phyloP scores from a whole-genome alignment of 2,329 filamentous ascomycete species.

The Colletotrichum sp. region DNA sequence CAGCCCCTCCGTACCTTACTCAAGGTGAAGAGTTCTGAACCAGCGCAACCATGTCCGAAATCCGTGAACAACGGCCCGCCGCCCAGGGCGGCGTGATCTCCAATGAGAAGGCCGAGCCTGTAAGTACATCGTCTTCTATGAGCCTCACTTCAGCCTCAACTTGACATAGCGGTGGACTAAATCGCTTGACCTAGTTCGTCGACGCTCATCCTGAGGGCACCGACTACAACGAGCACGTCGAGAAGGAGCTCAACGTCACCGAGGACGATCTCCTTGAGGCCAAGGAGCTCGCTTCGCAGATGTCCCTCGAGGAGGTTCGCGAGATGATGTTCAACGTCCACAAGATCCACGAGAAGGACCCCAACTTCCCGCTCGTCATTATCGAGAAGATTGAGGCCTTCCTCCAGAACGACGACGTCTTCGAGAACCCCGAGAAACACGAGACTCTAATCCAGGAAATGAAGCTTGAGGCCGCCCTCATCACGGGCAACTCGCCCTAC shows the following conservation, averaged over 20 bases:
- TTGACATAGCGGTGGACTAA: neutral
- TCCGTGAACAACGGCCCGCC: constrained; percentile 1
- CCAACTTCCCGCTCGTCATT: constrained; percentile 47
- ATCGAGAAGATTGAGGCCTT: constrained; percentile 44
- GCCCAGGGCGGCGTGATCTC: constrained; percentile 14
- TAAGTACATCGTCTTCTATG: neutral
- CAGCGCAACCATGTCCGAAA: constrained; percentile 17
- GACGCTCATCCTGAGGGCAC: neutral
- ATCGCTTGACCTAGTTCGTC: neutral
- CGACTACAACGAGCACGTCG: constrained; percentile 7
- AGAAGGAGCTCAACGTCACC: constrained; percentile 43
- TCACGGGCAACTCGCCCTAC: constrained; percentile 36
- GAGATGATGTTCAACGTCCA: constrained; percentile 42
- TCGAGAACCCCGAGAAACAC: constrained; percentile 41
- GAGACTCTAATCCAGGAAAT: constrained; percentile 34
- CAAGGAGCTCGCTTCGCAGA: constrained; percentile 46
- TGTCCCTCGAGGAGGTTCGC: constrained; percentile 46
- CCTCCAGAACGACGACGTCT: constrained; percentile 33
- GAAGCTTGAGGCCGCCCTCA: constrained; percentile 37
- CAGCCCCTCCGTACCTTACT: neutral
- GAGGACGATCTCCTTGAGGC: constrained; percentile 52
- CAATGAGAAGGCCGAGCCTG: constrained; percentile 5
- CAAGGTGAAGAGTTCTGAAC: constrained; percentile 9
- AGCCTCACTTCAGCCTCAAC: neutral
- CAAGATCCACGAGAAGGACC: constrained; percentile 45